A percentile compares a stretch with the other conserved stretches of the same genome.
Evolutionary conservation across 2,329 filamentous ascomycete species (phyloP).

Genomic region (Talaromyces funiculosus): DNA sequence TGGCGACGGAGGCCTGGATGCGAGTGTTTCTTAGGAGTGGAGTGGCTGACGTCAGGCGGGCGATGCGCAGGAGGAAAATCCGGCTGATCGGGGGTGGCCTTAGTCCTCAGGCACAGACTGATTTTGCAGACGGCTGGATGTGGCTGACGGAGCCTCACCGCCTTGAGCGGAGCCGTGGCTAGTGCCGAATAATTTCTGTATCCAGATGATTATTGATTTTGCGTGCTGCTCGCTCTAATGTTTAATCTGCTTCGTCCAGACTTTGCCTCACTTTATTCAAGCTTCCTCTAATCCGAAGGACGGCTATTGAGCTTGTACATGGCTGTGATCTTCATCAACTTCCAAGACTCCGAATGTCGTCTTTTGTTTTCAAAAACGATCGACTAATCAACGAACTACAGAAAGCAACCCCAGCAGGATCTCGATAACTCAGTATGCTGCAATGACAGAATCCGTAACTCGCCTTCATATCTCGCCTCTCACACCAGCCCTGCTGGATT

Average conservation of each 20-base stretch:
- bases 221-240: not conserved
- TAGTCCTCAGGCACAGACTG: not conserved
- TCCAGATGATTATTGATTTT: not conserved
- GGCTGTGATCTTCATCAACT: no score
- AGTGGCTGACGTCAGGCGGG: slow-evolving; percentile 14
- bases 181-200: slow-evolving; percentile 1
- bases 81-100: not conserved
- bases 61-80: not conserved
- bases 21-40: not conserved
- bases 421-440: slow-evolving; percentile 10
- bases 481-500: slow-evolving; percentile 64
- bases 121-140: not conserved
- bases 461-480: slow-evolving; percentile 87
- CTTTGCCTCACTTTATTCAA: not conserved
- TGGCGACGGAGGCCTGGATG: not conserved
- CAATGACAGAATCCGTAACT: slow-evolving; percentile 31
- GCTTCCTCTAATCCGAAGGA: not conserved
- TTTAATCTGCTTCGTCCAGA: not conserved
- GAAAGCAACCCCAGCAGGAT: not conserved
- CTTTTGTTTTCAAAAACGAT: not conserved
- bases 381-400: not conserved
- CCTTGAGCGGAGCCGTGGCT: slow-evolving; percentile 1
- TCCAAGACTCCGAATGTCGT: no score
- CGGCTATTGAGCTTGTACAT: no score
- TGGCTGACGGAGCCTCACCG: not conserved